These are phyloP conservation scores for Talaromyces wortmannii DNA, from an alignment of 495 filamentous ascomycete genomes.

Conservation along the genomic window DNA sequence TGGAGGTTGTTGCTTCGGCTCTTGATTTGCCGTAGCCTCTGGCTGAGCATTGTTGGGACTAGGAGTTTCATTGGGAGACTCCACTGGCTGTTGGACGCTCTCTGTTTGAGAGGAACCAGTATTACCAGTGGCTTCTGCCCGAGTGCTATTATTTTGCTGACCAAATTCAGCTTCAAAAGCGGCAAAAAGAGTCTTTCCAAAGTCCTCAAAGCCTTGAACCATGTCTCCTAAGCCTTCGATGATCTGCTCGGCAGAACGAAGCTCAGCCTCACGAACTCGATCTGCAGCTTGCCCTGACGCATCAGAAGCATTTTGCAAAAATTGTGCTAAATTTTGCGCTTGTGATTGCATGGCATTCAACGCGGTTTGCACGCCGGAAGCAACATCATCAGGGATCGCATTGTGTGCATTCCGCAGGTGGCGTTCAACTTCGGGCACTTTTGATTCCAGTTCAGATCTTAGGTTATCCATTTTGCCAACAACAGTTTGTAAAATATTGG, in stretches of 20 bases:
- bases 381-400: constrained; percentile 33
- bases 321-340: constrained; percentile 25
- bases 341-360: constrained; percentile 36
- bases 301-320: constrained; percentile 34
- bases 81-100: not conserved
- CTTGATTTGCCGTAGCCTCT: not conserved
- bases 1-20: not conserved
- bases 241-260: constrained; percentile 32
- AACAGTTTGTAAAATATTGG: constrained; percentile 25
- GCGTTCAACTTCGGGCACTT: constrained; percentile 31
- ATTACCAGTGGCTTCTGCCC: not conserved
- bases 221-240: constrained; percentile 34
- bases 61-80: not conserved
- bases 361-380: constrained; percentile 28
- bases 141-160: not conserved
- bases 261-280: constrained; percentile 26
- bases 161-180: constrained; percentile 34
- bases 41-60: not conserved
- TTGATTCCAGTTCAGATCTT: constrained; percentile 27
- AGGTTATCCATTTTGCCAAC: constrained; percentile 27
- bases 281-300: constrained; percentile 29
- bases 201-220: constrained; percentile 38
- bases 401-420: constrained; percentile 32
- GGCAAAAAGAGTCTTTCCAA: constrained; percentile 31
- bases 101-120: not conserved